phyloP scores from a whole-genome alignment of 2,329 filamentous ascomycete genomes.

The Aureobasidium sp. region DNA sequence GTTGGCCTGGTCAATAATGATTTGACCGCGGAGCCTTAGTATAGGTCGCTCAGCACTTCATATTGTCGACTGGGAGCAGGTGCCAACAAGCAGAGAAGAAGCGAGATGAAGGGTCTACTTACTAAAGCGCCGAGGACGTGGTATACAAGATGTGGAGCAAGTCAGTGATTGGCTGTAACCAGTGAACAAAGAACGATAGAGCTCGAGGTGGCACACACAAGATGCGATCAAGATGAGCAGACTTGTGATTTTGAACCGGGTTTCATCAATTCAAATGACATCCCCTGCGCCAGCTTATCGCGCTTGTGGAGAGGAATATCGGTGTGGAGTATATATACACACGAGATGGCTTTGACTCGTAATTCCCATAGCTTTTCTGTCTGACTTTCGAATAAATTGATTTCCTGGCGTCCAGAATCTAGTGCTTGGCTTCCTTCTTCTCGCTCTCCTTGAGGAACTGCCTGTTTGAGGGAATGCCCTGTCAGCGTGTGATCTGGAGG shows the following conservation, averaged over 20 bases:
- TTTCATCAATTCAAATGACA: conserved; percentile 6
- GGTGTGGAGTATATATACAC: conserved; percentile 7
- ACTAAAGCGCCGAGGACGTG: neutral
- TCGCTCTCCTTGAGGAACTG: conserved; percentile 13
- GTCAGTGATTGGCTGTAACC: neutral
- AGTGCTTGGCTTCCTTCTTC: conserved; percentile 12
- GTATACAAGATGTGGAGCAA: neutral
- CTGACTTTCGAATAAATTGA: neutral
- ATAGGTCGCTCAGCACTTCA: neutral
- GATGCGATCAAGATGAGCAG: neutral
- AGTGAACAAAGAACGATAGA: neutral
- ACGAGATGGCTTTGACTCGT: conserved; percentile 10
- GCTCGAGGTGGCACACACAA: neutral
- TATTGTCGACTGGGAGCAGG: neutral
- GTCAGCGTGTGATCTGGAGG: neutral
- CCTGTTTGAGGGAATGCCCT: neutral
- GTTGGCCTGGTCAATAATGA: neutral
- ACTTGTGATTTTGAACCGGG: neutral
- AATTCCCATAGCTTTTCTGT: conserved; percentile 10
- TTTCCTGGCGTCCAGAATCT: neutral
- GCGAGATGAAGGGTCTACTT: neutral
- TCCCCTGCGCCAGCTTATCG: neutral
- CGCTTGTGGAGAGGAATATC: neutral
- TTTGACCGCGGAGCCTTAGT: neutral
- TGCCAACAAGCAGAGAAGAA: neutral